phyloP scores from a whole-genome alignment of 352 stramenopile genomes.

The Lagenidium giganteum region DNA sequence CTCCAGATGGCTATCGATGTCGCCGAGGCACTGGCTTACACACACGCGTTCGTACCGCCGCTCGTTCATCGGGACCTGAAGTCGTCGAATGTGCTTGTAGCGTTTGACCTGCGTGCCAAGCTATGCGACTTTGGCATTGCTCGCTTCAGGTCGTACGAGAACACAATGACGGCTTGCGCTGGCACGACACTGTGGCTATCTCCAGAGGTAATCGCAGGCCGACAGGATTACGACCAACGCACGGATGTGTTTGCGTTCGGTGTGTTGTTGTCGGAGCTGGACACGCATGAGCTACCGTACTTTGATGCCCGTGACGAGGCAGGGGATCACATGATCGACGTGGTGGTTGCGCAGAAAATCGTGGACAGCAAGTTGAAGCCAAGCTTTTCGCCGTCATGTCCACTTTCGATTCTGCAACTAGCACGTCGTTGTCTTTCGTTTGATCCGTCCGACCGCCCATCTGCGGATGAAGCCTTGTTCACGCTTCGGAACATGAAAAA shows the following conservation, averaged over 20 bases:
- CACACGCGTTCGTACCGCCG: constrained; percentile 11
- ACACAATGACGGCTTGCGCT: constrained; percentile 23
- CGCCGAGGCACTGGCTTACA: constrained; percentile 16
- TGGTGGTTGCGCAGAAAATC: constrained; percentile 44
- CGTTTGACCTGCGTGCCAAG: constrained; percentile 20
- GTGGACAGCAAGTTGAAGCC: constrained; percentile 44
- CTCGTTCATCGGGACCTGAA: constrained; percentile 29
- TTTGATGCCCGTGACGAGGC: constrained; percentile 53
- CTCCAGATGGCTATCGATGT: constrained; percentile 22
- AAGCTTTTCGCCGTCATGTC: constrained; percentile 41
- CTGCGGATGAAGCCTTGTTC: constrained; percentile 28
- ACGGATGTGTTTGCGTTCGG: constrained; percentile 76
- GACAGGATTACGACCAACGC: constrained; percentile 30
- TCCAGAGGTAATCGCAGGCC: constrained; percentile 50
- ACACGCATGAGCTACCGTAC: constrained; percentile 66
- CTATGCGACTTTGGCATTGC: constrained; percentile 35
- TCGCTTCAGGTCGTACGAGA: constrained; percentile 11
- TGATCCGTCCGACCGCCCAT: constrained; percentile 36
- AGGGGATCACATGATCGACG: constrained; percentile 39
- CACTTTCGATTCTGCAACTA: constrained; percentile 29
- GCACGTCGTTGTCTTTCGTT: constrained; percentile 51
- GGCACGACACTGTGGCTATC: constrained; percentile 52
- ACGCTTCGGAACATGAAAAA: too few species aligned
- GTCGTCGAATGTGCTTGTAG: constrained; percentile 24
- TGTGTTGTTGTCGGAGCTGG: constrained; percentile 61